These are phyloP conservation scores for Suhomyces canberraensis DNA, from an alignment of 805 yeast genomes.

Conservation along the genomic window DNA sequence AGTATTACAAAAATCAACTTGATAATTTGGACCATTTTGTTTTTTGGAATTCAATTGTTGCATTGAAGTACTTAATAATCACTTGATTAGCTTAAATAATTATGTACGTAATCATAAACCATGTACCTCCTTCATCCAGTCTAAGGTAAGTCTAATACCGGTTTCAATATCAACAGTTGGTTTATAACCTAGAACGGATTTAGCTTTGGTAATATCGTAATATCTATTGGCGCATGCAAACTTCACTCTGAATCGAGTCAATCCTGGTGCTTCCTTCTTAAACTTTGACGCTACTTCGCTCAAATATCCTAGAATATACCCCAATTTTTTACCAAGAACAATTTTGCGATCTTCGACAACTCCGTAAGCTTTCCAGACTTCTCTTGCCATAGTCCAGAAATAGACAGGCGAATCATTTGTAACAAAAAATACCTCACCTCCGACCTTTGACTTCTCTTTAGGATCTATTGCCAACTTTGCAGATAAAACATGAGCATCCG, in stretches of 20 bases:
- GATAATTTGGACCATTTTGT: no score
- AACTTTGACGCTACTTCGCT: constrained; percentile 72
- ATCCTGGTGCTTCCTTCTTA: constrained; percentile 82
- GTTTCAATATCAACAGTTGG: constrained; percentile 78
- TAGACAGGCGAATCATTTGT: constrained; percentile 94
- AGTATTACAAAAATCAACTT: no score
- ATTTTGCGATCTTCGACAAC: constrained; percentile 67
- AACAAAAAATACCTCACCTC: constrained; percentile 85
- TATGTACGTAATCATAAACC: no score
- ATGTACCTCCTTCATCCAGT: constrained; percentile 79
- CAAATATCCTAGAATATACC: constrained; percentile 74
- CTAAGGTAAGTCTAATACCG: constrained; percentile 75
- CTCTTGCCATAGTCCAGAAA: constrained; percentile 95
- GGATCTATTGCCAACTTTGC: constrained; percentile 67
- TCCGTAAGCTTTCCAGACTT: constrained; percentile 97
- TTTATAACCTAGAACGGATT: constrained; percentile 65
- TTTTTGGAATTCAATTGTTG: no score
- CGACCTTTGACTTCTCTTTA: constrained; percentile 43
- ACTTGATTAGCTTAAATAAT: no score
- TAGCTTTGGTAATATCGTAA: constrained; percentile 89
- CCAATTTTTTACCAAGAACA: constrained; percentile 70
- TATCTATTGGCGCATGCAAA: constrained; percentile 92
- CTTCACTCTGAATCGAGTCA: constrained; percentile 92
- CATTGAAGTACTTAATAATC: no score
- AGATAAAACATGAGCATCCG: constrained; percentile 93